Conservation (phyloP, 257 asterid genomes). For the Solanum virginianum region DNA sequence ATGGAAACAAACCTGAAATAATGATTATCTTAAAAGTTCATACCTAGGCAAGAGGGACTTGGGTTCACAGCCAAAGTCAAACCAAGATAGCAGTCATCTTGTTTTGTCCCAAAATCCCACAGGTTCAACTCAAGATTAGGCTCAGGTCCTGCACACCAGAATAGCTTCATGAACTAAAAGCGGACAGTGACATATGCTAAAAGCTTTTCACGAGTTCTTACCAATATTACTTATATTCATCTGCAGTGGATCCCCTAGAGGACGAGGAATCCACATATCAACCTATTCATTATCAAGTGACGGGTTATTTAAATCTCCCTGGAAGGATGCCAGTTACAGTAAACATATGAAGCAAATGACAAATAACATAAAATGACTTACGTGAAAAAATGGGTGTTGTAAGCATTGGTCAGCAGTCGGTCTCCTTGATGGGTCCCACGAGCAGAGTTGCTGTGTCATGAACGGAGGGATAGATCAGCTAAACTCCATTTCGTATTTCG, state of each 20-base stretch:
- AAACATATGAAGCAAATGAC: background rate
- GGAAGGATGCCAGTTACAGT: background rate
- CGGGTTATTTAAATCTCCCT: constrained; percentile 8
- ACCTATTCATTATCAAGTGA: constrained; percentile 37
- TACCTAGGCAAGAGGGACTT: constrained; percentile 67
- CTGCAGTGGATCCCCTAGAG: constrained; percentile 53
- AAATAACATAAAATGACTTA: constrained; percentile 16
- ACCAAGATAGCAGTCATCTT: constrained; percentile 85
- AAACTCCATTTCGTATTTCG: background rate
- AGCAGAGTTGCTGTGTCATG: constrained; percentile 62
- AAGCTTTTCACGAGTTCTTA: constrained; percentile 1
- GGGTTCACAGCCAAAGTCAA: constrained; percentile 91
- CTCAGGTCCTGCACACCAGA: constrained; percentile 40
- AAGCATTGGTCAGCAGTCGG: constrained; percentile 93
- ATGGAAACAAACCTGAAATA: background rate
- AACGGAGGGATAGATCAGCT: background rate
- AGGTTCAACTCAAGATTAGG: constrained; percentile 98
- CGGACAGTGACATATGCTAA: background rate
- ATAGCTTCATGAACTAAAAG: background rate
- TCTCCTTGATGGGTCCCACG: constrained; percentile 92
- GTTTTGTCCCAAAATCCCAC: constrained; percentile 64
- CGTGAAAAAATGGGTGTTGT: constrained; percentile 85
- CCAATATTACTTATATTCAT: constrained; percentile 47
- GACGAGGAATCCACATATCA: constrained; percentile 45
- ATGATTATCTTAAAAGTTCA: background rate